Base-by-base conservation (phyloP, 805 yeast species). In the Cyberlindnera sargentensis region DNA sequence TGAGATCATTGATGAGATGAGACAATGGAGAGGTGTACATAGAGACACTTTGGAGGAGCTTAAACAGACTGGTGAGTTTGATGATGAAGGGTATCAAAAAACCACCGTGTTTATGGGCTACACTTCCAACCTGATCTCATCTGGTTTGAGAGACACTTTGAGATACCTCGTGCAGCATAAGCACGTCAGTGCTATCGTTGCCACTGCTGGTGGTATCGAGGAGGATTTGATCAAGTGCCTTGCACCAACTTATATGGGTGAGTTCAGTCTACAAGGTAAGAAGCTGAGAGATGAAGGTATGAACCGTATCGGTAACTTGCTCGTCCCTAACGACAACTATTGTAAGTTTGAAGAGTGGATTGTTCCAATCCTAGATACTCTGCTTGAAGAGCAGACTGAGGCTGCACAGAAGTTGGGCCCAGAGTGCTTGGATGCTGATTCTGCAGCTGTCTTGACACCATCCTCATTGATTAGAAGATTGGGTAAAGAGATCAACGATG, bases 311-410 rank as follows among this genome's bases (percentile, higher is more conserved):
- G 99, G 99, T 50, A 95, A 93, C 64, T 73, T 93, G 64, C 73
- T 93, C 54, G 98, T 93, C 41, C 99, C 99, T 44, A 93, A 93
- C 63, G 99, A 93, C 64, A 93, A 93, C 70, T 93, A 93, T 71
- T 91, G 98, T 71, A 81, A 80, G 61, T 93, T 93, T 61, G 99
- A 93, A 67, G 99, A 95, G 64, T 93, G 99, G 99, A 86, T 95
- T 53, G 95, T 93, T 31, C 99, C 99, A 31, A 76, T 93, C 44
- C 73, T 93, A 58, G 96, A 89, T 60, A 78, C 71, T 37, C 80
- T 90, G 80, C 72, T 90, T 44, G 84, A 84, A 55, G 99, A 93
- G 65, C 98, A 91, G 66, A 87, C 85, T 53, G 79, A 63, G 42
- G 80, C 75, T 47, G 79, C 80, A 51, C 65, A 63, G 30, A 67